phyloP scores from a whole-genome alignment of 371 early-diverging fungal species.

The Mucor circinelloides region DNA sequence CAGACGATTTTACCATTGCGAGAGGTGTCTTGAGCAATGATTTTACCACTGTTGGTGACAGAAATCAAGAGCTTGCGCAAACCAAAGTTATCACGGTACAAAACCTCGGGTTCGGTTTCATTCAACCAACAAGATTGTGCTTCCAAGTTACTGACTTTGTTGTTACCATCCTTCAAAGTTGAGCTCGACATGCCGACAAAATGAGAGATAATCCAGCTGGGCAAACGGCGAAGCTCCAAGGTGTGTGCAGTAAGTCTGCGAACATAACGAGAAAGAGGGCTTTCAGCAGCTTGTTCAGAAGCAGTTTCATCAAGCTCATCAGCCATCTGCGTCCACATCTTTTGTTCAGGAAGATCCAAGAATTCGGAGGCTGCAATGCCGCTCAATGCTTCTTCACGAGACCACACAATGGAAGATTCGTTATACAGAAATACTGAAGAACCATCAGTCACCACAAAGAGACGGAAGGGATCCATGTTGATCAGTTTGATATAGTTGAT shows the following conservation, averaged over 20 bases:
- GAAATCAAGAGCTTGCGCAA: slow-evolving; percentile 84
- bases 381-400: slow-evolving; percentile 84
- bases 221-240: slow-evolving; percentile 46
- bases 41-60: slow-evolving; percentile 74
- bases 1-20: slow-evolving; percentile 76
- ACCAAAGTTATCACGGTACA: slow-evolving; percentile 81
- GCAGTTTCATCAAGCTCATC: slow-evolving; percentile 69
- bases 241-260: slow-evolving; percentile 65
- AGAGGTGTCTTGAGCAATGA: slow-evolving; percentile 82
- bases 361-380: slow-evolving; percentile 71
- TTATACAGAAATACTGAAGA: slow-evolving; percentile 64
- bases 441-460: slow-evolving; percentile 53
- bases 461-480: slow-evolving; percentile 21
- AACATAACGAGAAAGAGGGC: slow-evolving; percentile 66
- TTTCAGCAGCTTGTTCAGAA: slow-evolving; percentile 39
- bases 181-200: slow-evolving; percentile 25
- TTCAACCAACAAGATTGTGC: slow-evolving; percentile 39
- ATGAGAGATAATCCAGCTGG: slow-evolving; percentile 31
- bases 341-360: slow-evolving; percentile 81
- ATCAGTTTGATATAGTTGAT: slow-evolving; percentile 32
- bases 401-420: slow-evolving; percentile 62
- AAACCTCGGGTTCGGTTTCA: slow-evolving; percentile 18
- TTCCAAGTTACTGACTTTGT: slow-evolving; percentile 11
- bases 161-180: slow-evolving; percentile 16
- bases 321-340: slow-evolving; percentile 73